phyloP scores from a whole-genome alignment of 371 early-diverging fungal species.

The Rhizopus arrhizus region DNA sequence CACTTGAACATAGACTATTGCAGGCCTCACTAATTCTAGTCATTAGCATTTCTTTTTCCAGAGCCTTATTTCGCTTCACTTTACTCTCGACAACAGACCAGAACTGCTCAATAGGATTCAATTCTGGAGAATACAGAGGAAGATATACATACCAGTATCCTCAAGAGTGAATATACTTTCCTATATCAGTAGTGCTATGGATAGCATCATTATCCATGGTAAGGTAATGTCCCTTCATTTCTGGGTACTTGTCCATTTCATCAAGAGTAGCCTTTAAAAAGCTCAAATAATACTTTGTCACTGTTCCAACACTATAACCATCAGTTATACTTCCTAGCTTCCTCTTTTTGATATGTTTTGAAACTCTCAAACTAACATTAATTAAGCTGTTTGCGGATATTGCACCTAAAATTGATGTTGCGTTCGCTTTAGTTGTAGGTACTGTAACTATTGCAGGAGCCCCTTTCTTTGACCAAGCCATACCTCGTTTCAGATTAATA shows the following conservation, averaged over 20 bases:
- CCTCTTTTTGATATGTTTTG: too few species aligned
- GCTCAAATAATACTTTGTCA: too few species aligned
- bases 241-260: constrained; percentile 1
- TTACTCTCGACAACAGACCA: constrained; percentile 21
- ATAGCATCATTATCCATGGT: constrained; percentile 14
- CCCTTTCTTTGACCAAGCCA: constrained; percentile 9
- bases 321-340: too few species aligned
- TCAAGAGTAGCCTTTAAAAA: too few species aligned
- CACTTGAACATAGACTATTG: too few species aligned
- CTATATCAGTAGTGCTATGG: constrained; percentile 9
- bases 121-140: too few species aligned
- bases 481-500: constrained; percentile 12
- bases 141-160: too few species aligned
- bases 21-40: too few species aligned
- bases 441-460: constrained; percentile 1
- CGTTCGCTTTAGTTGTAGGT: constrained; percentile 9
- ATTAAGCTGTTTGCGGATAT: constrained; percentile 9
- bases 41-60: constrained; percentile 12
- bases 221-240: constrained; percentile 8
- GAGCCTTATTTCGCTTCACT: constrained; percentile 8
- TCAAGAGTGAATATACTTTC: too few species aligned
- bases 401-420: constrained; percentile 25
- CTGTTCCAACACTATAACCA: too few species aligned
- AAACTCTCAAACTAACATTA: too few species aligned
- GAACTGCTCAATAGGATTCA: constrained; percentile 28